Conservation (phyloP, 352 stramenopile species). For the Pilasporangium apinafurcum region DNA sequence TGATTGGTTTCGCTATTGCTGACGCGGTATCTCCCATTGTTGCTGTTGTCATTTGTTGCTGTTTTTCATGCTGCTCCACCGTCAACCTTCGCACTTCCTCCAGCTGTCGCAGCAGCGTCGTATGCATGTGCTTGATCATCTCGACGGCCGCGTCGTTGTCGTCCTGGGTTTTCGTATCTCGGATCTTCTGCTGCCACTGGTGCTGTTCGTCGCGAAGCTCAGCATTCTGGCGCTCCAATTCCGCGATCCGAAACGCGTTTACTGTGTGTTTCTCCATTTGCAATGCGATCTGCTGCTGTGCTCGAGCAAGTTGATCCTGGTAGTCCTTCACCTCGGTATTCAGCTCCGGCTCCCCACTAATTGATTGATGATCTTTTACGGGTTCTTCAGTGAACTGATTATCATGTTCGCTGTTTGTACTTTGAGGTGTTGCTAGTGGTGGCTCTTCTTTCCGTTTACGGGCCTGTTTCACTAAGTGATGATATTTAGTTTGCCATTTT, state of each 20-base stretch:
- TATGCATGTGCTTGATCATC: slow-evolving; percentile 30
- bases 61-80: slow-evolving; percentile 8
- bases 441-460: slow-evolving; percentile 1
- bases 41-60: slow-evolving; percentile 4
- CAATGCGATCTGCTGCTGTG: slow-evolving; percentile 8
- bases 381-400: not conserved
- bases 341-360: not conserved
- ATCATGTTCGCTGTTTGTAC: not conserved
- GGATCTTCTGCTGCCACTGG: slow-evolving; percentile 2
- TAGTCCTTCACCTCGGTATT: not conserved
- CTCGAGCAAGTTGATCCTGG: slow-evolving; percentile 2
- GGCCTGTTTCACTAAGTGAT: slow-evolving; percentile 14
- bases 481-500: slow-evolving; percentile 5
- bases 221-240: slow-evolving; percentile 14
- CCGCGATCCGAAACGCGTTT: slow-evolving; percentile 7
- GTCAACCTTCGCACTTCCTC: slow-evolving; percentile 33
- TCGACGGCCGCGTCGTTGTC: slow-evolving; percentile 2
- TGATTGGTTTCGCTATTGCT: not conserved
- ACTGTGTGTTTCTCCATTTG: slow-evolving; percentile 15
- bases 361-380: not conserved
- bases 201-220: not conserved
- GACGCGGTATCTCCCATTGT: not conserved
- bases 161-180: slow-evolving; percentile 5
- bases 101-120: slow-evolving; percentile 27
- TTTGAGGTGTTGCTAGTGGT: too few species aligned